phyloP scores from a whole-genome alignment of 768 basidiomycete species.

The Tulasnella sp. region DNA sequence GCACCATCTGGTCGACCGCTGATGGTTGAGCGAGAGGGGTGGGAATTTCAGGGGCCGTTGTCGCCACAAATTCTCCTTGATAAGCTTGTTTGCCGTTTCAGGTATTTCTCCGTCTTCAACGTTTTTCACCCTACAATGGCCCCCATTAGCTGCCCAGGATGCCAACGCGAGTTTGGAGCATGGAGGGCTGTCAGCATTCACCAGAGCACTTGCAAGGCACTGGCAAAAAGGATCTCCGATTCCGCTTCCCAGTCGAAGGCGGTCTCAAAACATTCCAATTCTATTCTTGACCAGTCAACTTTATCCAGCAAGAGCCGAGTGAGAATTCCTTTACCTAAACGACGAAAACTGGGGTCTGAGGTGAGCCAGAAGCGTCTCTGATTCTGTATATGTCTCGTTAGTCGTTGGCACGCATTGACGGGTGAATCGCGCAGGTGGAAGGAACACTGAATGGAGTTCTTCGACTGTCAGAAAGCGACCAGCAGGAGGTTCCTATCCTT shows the following conservation, averaged over 20 bases:
- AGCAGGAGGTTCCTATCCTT: too few species aligned
- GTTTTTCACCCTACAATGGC: not conserved
- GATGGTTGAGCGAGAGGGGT: not conserved
- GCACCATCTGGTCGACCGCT: not conserved
- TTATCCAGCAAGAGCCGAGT: not conserved
- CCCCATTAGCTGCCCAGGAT: not conserved
- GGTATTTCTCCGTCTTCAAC: not conserved
- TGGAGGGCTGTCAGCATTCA: not conserved
- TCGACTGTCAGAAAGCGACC: too few species aligned
- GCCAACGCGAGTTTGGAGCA: not conserved
- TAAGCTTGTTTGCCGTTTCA: not conserved
- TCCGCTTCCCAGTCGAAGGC: not conserved
- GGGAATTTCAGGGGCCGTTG: not conserved
- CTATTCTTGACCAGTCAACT: not conserved
- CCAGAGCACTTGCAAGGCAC: not conserved
- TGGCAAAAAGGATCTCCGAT: not conserved
- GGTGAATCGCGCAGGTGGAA: too few species aligned
- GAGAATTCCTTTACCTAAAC: not conserved
- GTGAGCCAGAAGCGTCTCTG: not conserved
- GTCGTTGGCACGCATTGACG: too few species aligned
- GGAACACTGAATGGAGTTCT: too few species aligned
- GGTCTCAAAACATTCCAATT: not conserved
- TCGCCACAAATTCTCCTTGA: conserved; percentile 7
- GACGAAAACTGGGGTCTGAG: not conserved
- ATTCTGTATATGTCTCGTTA: too few species aligned